These are phyloP conservation scores for Plasmodium fragile DNA, from an alignment of 169 alveolate genomes.

Conservation along the genomic window DNA sequence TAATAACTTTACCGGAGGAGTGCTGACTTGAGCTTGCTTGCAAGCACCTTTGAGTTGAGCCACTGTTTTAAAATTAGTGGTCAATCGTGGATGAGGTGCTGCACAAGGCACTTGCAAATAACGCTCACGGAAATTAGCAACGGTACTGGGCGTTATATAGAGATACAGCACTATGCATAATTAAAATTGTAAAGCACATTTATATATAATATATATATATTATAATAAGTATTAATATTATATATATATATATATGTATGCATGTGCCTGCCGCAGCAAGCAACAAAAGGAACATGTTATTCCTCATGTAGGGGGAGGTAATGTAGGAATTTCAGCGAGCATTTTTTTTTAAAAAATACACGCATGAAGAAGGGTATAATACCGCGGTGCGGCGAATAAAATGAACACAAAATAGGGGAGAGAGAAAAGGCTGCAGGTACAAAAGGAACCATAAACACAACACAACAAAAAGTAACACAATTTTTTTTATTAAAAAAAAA, in stretches of 20 bases:
- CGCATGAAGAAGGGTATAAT: background rate
- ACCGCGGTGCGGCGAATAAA: background rate
- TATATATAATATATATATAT: too few relatives aligned
- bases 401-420: background rate
- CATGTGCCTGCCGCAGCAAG: background rate
- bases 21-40: background rate
- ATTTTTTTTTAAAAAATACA: background rate
- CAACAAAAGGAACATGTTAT: background rate
- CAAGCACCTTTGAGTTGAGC: background rate
- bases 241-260: background rate
- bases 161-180: background rate
- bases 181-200: background rate
- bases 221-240: too few relatives aligned
- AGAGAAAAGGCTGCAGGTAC: background rate
- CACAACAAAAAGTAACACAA: background rate
- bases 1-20: background rate
- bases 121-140: too few relatives aligned
- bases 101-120: background rate
- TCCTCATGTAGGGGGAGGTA: background rate
- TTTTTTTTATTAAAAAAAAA: background rate
- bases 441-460: background rate
- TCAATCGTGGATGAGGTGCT: background rate
- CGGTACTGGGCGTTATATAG: too few relatives aligned
- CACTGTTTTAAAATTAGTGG: background rate
- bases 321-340: background rate